Conservation (phyloP, 1,284 basidiomycete genomes). For the Amylostereum areolatum region DNA sequence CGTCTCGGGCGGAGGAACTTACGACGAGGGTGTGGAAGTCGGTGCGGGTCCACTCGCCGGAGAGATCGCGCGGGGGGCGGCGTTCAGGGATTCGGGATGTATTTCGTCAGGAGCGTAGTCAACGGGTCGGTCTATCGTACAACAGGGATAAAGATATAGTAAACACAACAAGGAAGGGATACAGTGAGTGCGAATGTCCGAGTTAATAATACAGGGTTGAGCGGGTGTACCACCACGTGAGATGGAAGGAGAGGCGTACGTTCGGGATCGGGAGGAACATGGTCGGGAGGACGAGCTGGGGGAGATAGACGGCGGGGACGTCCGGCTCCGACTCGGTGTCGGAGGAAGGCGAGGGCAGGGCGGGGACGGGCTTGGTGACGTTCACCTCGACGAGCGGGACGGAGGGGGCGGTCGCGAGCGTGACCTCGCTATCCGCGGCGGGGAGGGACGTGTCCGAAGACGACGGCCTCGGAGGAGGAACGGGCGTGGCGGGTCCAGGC, state of each 20-base stretch:
- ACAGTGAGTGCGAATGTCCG: slow-evolving; percentile 6
- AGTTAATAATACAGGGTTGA: slow-evolving; percentile 13
- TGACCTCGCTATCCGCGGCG: slow-evolving; percentile 21
- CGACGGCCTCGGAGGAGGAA: slow-evolving; percentile 14
- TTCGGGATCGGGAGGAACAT: slow-evolving; percentile 82
- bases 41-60: slow-evolving; percentile 62
- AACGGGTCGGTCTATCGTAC: slow-evolving; percentile 69
- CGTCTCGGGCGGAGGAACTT: slow-evolving; percentile 33
- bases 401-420: slow-evolving; percentile 9
- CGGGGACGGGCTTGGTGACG: slow-evolving; percentile 27
- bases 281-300: slow-evolving; percentile 54
- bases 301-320: slow-evolving; percentile 47
- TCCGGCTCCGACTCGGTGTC: slow-evolving; percentile 31
- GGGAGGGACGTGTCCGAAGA: slow-evolving; percentile 13
- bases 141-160: slow-evolving; percentile 8
- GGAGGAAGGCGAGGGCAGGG: too few relatives aligned
- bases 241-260: slow-evolving; percentile 45
- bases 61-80: slow-evolving; percentile 64
- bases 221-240: slow-evolving; percentile 59
- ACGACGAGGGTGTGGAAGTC: slow-evolving; percentile 77
- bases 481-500: slow-evolving; percentile 25
- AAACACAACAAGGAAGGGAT: slow-evolving; percentile 8
- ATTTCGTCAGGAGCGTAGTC: slow-evolving; percentile 71
- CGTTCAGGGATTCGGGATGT: slow-evolving; percentile 69
- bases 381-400: slow-evolving; percentile 15